These are phyloP conservation scores for Aciculosporium take DNA, from an alignment of 2,329 filamentous ascomycete species.

Conservation along the genomic window DNA sequence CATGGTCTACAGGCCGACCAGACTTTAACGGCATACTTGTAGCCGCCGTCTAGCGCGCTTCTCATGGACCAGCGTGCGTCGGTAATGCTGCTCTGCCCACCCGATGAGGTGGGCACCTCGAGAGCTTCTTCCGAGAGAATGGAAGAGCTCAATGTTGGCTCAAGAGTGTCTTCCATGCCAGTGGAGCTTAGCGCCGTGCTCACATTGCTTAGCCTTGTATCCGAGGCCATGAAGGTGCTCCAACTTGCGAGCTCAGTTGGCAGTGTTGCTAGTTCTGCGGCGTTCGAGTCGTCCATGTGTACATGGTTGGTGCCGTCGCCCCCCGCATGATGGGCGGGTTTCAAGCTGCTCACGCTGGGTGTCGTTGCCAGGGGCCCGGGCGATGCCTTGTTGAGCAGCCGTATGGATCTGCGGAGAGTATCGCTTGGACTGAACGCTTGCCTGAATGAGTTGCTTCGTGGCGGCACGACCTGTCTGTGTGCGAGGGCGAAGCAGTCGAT, in stretches of 20 bases:
- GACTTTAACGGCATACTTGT: conserved; percentile 12
- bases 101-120: conserved; percentile 11
- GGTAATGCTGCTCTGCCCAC: conserved; percentile 10
- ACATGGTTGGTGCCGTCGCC: conserved; percentile 36
- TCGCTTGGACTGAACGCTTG: conserved; percentile 18
- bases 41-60: conserved; percentile 15
- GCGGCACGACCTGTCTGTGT: conserved; percentile 14
- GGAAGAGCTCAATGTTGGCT: conserved; percentile 14
- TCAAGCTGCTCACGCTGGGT: conserved; percentile 7
- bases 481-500: conserved; percentile 39
- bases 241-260: conserved; percentile 9
- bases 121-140: conserved; percentile 10
- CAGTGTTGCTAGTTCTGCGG: conserved; percentile 3
- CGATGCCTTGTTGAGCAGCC: conserved; percentile 15
- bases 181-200: conserved; percentile 15
- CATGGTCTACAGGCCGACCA: conserved; percentile 13
- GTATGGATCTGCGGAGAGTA: conserved; percentile 21
- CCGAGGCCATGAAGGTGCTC: conserved; percentile 15
- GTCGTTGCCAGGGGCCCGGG: conserved; percentile 6
- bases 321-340: conserved; percentile 32
- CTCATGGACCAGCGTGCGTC: conserved; percentile 16
- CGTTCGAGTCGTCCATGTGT: conserved; percentile 11
- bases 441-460: conserved; percentile 17
- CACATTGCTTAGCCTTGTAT: conserved; percentile 11
- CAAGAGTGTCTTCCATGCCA: conserved; percentile 14